Conservation (phyloP, 176 grass and related monocot species). For the Paspalum notatum region DNA sequence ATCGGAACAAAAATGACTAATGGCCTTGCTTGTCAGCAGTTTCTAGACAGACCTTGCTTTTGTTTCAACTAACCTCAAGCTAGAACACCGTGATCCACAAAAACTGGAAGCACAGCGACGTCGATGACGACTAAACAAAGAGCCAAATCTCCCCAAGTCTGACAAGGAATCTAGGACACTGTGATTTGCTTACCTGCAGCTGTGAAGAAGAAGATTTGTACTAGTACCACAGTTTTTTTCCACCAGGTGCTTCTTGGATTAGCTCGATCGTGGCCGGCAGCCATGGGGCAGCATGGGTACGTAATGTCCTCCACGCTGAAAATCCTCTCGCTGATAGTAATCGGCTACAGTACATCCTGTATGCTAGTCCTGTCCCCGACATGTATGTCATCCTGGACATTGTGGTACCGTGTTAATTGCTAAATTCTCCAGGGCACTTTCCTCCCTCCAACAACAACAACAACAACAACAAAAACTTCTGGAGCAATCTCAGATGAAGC, state of each 20-base stretch:
- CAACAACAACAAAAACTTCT: no score
- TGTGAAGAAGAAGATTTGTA: neutral
- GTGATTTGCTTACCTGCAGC: neutral
- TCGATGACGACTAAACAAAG: neutral
- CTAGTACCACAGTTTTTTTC: no score
- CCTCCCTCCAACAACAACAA: no score
- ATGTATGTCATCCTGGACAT: neutral
- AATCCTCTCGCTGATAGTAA: no score
- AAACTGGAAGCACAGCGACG: neutral
- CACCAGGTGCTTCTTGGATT: neutral
- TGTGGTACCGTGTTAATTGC: neutral
- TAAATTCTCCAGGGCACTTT: neutral
- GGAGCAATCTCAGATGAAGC: no score
- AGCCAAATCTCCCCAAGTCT: neutral
- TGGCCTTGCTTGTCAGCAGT: neutral
- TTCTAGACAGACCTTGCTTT: slow-evolving; percentile 13
- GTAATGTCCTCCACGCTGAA: neutral
- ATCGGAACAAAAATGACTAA: neutral
- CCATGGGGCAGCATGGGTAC: neutral
- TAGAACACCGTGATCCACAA: neutral
- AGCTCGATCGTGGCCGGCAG: neutral
- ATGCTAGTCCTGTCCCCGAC: neutral
- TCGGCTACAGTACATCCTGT: neutral
- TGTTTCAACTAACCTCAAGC: slow-evolving; percentile 34
- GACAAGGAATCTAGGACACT: neutral